Base-by-base conservation (phyloP, 176 grass and related monocot species). In the Zoysia japonica region DNA sequence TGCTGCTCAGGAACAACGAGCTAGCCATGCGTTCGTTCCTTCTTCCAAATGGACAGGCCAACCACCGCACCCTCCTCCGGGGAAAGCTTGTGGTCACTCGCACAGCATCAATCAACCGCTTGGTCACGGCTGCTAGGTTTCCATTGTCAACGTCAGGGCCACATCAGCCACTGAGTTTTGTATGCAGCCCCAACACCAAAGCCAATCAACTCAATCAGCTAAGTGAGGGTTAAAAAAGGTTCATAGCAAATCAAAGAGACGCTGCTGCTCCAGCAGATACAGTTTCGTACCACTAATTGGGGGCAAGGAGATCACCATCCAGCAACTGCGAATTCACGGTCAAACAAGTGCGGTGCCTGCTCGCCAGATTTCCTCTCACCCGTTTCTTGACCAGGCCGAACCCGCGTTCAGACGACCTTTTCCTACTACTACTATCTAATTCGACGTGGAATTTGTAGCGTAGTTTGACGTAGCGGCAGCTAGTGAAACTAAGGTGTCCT, bases 101-200 rank as follows among this genome's bases (percentile, higher is more conserved):
- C 28, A 28, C 28, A 28, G 28, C 28, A 28, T 28, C 28, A 28
- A 82, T 89, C 82, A 89, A 81, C 82, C 77, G 76, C 71, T 85
- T 19, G 19, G 19, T 57, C 54, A 57, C 70, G 66, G 78, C 60
- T 85, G 82, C 67, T 81, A 72, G 71, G 66, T 89, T 77, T 71
- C 72, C 87, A 72, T 40, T 60, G 87, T 85, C 82, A 81, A 13
- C 82, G 85, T 89, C 87, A 66, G 55, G 35, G 71, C 49, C 66
- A 81, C 87, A 53, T 77, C 87, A 89, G 36, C 57, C 77, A 65
- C 57, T 76, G 64, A 65, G 14, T 10, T 37, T 16, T 66, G 35
- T 56, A 38, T 68, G 61, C 47, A 82, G 20, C 39, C 70, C 44
- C 77, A 28, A 28, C 28, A 78, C 65, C 41, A 72, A 68, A 54